Evolutionary conservation across 345 rosid genomes (phyloP), one percentile per base, ranked within the genome.

Genomic region (Turnera subulata): DNA sequence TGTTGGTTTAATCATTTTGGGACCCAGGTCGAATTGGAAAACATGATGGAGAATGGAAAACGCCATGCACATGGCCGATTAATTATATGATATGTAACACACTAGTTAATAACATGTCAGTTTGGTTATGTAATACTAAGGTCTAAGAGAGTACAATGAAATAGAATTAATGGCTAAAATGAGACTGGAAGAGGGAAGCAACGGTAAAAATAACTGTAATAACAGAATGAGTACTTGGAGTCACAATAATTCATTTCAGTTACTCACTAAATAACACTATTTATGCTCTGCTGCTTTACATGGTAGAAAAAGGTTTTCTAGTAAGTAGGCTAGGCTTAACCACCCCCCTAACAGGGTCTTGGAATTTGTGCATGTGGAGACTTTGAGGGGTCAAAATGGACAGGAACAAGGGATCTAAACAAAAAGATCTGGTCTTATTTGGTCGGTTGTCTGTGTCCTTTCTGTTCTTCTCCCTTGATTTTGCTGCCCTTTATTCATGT

Each of bases 401-500:
- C 72, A 69, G 63, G 52, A 71, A 68, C 71, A 65, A 43, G 33
- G 75, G 65, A 72, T 75, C 75, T 63, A 19, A 32, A 33, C 42
- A 46, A 29, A 57, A 72, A 61, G 80, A 71, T 76, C 65, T 70
- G 73, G 62, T 70, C 74, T 59, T 58, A 52, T 67, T 67, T 67
- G 78, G 81, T 76, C 63, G 73, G 73, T 63, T 58, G 18, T 44
- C 6, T 43, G 22, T 68, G 74, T 67, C 70, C 67, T 51, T 18
- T 50, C 40, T 39, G 40, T 48, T 63, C 69, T 66, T 58, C 72
- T 61, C 76, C 84, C 65, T 56, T 53, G 63, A 55, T 77, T 50
- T 56, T 69, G 72, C 80, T 72, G 61, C 74, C 75, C 53, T 62
- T 56, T 66, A 71, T 69, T 64, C 68, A 68, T 63, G 43, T 59